Base-by-base conservation (phyloP, 1,284 basidiomycete species). In the Trichosporon sp. region DNA sequence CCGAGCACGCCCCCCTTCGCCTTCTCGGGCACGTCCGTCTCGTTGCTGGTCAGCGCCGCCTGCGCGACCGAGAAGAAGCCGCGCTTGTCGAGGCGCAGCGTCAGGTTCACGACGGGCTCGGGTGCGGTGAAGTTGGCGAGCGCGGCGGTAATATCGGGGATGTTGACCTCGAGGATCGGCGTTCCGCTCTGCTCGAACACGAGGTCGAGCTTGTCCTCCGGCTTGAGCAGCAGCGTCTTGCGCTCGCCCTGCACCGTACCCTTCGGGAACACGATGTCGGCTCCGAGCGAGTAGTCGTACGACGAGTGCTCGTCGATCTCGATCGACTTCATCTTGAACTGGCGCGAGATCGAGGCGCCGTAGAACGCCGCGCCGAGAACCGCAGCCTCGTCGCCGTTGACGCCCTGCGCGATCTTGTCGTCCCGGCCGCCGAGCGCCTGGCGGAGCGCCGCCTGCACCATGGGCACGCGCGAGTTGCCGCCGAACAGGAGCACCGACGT, bases 311-410 rank as follows among this genome's bases (percentile, higher is more conserved):
- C 96, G 21, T 87, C 83, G 31, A 98, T 87, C 69, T 92, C 91
- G 80, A 98, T 92, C 74, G 91, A 90, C 85, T 99, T 99, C 72
- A 96, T 98, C 85, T 92, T 92, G 88, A 98, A 98, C 79, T 94
- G 92, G 47, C 91, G 87, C 76, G 91, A 94, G 64, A 95, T 87
- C 34, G 88, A 88, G 3, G 97, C 97, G 25, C 95, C 97, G 75
- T 97, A 91, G 67, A 98, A 89, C 2, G 92, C 97, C 4, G 96
- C 95, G 62, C 92, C 95, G 65, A 99, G 88, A 15, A 98, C 96
- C 12, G 92, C 92, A 0, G 95, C 93, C 85, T 99, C 96, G 80
- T 99, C 97, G 0, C 96, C 91, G 79, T 99, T 99, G 67, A 99
- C 93, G 76, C 98, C 98, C 77, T 91, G 87, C 7, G 94, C 92